These are phyloP conservation scores for Martensiomyces pterosporus DNA, from an alignment of 192 early-diverging fungal genomes.

Conservation along the genomic window DNA sequence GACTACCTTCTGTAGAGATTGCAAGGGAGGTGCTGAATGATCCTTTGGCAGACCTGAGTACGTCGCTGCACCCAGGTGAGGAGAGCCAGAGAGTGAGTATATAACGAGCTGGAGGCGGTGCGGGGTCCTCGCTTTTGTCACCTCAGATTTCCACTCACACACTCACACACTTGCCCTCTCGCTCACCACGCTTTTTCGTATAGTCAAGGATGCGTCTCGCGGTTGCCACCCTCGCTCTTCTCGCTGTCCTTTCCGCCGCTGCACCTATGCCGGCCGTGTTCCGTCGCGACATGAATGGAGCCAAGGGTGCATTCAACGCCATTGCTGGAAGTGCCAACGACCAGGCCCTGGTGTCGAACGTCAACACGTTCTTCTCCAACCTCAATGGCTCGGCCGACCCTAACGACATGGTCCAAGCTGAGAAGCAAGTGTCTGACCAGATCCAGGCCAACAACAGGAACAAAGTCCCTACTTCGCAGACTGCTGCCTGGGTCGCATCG, in stretches of 20 bases:
- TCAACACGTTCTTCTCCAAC: slow-evolving; percentile 28
- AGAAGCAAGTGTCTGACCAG: slow-evolving; percentile 33
- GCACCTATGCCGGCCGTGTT: background rate
- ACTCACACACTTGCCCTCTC: background rate
- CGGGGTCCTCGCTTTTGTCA: no score
- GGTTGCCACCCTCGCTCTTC: background rate
- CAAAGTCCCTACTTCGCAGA: slow-evolving; percentile 22
- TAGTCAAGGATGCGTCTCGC: slow-evolving; percentile 24
- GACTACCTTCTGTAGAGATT: no score
- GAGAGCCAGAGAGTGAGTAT: no score
- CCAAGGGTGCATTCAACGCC: slow-evolving; percentile 11
- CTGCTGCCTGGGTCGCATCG: slow-evolving; percentile 28
- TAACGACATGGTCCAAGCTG: slow-evolving; percentile 8
- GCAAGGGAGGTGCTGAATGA: no score
- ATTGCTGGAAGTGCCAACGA: slow-evolving; percentile 26
- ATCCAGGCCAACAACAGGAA: slow-evolving; percentile 24
- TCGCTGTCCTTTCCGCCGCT: slow-evolving; percentile 9
- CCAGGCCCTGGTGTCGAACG: slow-evolving; percentile 23
- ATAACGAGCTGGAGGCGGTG: no score
- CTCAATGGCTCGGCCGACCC: slow-evolving; percentile 15
- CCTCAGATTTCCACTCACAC: background rate
- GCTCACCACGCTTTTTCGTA: background rate
- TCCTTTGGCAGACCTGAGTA: no score
- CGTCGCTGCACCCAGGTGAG: no score
- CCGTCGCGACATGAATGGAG: slow-evolving; percentile 30